Evolutionary conservation across 495 filamentous ascomycete genomes (phyloP), one percentile per base, ranked within the genome.

Genomic region (Daldinia bambusicola): DNA sequence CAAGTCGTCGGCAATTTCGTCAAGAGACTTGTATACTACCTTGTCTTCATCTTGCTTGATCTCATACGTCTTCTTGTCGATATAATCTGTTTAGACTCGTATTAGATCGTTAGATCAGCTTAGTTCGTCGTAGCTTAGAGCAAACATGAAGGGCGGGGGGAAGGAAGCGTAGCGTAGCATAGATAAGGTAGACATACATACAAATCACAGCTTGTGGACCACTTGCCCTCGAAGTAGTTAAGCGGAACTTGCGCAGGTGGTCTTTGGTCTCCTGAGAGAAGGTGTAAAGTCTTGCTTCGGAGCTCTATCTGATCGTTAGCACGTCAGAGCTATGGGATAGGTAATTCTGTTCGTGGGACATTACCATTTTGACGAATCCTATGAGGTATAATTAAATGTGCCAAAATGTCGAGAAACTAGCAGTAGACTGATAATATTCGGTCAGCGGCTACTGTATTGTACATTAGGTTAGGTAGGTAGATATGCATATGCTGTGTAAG

Each of bases 181-280:
- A 26, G 16, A 18, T 14, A 9, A 55, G 8, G 69, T 56, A 68
- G 58, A 52, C 60, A 70, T 75, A 84, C 89, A 80, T 92, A 98
- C 95, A 98, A 66, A 99, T 94, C 71, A 95, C 87, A 62, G 94
- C 95, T 84, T 97, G 94, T 0, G 94, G 89, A 43, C 91, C 88
- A 72, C 90, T 93, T n/a, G 92, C 88, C 68, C 95, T 85, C 26
- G 94, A 97, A 6, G 95, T 98, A 10, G 89, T 86, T 9, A 99
- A 84, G 40, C 95, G 92, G 82, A 99, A 98, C 78, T 97, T 97
- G 76, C 91, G 90, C 62, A 99, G 86, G 76, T 91, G 88, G 71
- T 92, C 89, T 80, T 89, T 92, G 30, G 93, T 97, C 80, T 94
- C 92, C 50, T 89, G 85, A 36, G 93, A 94, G 87, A 98, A 97